phyloP scores from a whole-genome alignment of 148 eudicot genomes.

The Rheum nobile region DNA sequence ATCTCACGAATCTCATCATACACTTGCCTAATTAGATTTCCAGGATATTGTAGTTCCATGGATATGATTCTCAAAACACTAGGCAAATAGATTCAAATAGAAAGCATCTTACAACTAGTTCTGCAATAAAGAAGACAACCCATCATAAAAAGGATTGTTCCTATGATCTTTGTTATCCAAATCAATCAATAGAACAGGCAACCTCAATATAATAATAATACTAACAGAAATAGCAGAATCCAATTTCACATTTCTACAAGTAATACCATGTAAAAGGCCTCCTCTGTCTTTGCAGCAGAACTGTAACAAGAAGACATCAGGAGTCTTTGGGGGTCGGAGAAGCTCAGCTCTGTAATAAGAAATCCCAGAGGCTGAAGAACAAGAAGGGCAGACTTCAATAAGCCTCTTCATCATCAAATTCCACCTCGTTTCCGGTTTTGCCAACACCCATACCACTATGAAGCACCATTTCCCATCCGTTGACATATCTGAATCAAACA shows the following conservation, averaged over 20 bases:
- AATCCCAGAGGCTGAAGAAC: conserved; percentile 66
- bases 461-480: conserved; percentile 98
- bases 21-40: too few species aligned
- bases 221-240: not conserved
- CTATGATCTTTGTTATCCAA: not conserved
- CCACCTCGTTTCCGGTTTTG: conserved; percentile 61
- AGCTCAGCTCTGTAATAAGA: conserved; percentile 45
- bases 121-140: too few species aligned
- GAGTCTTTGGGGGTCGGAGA: conserved; percentile 47
- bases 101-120: not conserved
- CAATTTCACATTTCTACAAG: not conserved
- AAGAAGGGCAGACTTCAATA: conserved; percentile 69
- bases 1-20: not conserved
- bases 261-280: conserved; percentile 73
- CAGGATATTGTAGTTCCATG: not conserved
- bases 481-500: conserved; percentile 43
- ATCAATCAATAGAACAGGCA: not conserved
- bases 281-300: conserved; percentile 55
- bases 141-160: not conserved
- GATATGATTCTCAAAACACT: not conserved
- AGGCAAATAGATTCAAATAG: not conserved
- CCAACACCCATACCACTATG: conserved; percentile 69
- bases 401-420: conserved; percentile 66
- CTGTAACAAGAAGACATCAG: conserved; percentile 78
- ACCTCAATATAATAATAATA: not conserved